Evolutionary conservation across 202 grass and related monocot species (phyloP).

Genomic region (Digitaria exilis): DNA sequence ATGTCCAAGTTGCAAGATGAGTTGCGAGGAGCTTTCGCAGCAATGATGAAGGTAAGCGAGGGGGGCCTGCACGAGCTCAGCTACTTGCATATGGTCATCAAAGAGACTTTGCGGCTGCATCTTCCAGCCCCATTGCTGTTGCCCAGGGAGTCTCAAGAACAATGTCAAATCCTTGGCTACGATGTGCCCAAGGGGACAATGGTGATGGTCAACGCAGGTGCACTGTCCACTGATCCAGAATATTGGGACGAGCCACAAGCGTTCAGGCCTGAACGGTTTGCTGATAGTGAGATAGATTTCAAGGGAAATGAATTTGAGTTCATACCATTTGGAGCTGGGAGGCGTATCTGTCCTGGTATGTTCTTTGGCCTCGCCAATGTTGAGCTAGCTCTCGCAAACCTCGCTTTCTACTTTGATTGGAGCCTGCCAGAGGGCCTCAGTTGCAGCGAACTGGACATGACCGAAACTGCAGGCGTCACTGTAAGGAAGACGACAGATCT

Average conservation of each 20-base stretch:
- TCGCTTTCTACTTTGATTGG: neutral
- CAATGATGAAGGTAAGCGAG: neutral
- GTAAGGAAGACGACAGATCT: neutral
- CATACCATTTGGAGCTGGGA: neutral
- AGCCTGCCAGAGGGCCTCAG: neutral
- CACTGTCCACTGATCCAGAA: neutral
- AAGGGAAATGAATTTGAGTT: neutral
- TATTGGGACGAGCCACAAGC: neutral
- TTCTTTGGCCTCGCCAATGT: neutral
- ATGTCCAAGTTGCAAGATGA: neutral
- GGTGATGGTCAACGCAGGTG: neutral
- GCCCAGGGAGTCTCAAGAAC: neutral
- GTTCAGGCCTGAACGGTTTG: neutral
- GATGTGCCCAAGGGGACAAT: neutral
- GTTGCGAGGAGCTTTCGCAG: neutral
- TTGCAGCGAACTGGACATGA: neutral
- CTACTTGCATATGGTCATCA: neutral
- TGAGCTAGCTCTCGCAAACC: neutral
- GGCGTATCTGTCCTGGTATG: neutral
- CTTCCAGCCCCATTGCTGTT: neutral
- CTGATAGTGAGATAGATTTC: neutral
- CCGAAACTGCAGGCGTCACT: neutral
- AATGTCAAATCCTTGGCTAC: neutral
- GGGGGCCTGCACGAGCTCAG: neutral
- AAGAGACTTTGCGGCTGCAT: neutral